Evolutionary conservation across 192 early-diverging fungal species (phyloP), one percentile per base, ranked within the genome.

Genomic region (Podila verticillata): DNA sequence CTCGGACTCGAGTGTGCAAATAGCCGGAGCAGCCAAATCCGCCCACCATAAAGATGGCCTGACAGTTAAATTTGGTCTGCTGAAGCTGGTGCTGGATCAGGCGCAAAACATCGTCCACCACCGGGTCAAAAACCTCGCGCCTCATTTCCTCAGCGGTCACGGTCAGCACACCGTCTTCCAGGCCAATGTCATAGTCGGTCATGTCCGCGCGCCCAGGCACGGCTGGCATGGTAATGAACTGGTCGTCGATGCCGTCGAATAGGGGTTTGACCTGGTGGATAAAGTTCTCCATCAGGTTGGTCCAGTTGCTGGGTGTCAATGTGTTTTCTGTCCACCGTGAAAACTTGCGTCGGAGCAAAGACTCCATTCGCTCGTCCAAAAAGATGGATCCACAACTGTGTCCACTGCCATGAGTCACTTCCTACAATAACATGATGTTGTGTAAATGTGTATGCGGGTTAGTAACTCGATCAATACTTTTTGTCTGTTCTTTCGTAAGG

Each of bases 101-200:
- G 29, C 72, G 73, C 15, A 90, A 48, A 3, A 90, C 86, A 77
- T 88, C 85, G 44, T 85, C 70, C 36, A 90, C 68, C 22, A 88
- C 87, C 19, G 86, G 87, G 49, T 88, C 87, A 85, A 90, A 90
- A 24, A 90, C 85, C 44, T 88, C 83, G 36, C 78, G 81, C 32
- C 83, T 84, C 57, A 85, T 58, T 20, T 87, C 86, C 44, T 79
- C 74, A 2, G 84, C 86, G 8, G 84, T 79, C 20, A 88, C 63
- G 44, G 82, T 82, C 12, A 90, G 62, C 29, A 79, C 74, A 22
- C 86, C 89, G 39, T 84, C 75, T 56, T 87, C 83, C 34, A 83
- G 57, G 19, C 84, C 86, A 57, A 74, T 68, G 29, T 71, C 58
- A 61, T 81, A 74, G 32, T 84, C 74, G 1, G 78, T 78, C 48